Conservation (phyloP, 768 basidiomycete genomes). For the Suillus lakei region DNA sequence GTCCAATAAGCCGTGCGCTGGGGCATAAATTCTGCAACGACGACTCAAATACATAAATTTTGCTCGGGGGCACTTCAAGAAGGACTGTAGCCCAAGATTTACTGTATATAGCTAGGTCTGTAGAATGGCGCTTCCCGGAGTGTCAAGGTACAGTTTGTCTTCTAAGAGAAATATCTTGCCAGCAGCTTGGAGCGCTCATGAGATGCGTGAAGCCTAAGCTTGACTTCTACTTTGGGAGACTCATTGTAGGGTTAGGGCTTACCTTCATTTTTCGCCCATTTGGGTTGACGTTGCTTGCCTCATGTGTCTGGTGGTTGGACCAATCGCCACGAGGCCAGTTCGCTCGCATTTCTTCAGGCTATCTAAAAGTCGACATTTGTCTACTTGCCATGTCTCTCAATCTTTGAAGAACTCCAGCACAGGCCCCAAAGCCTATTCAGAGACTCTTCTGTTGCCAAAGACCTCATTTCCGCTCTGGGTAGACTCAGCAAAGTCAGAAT, state of each 20-base stretch:
- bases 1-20: too few relatives aligned
- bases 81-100: too few relatives aligned
- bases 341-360: background rate
- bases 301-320: slow-evolving; percentile 4
- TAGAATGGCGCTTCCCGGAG: too few relatives aligned
- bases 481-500: slow-evolving; percentile 66
- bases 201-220: too few relatives aligned
- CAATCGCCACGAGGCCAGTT: background rate
- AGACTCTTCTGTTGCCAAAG: slow-evolving; percentile 80
- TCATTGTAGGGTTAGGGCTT: slow-evolving; percentile 3
- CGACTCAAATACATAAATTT: too few relatives aligned
- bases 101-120: too few relatives aligned
- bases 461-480: slow-evolving; percentile 79
- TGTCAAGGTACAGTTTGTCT: too few relatives aligned
- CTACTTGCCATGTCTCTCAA: background rate
- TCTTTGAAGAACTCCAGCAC: background rate
- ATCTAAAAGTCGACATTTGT: background rate
- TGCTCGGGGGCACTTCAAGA: too few relatives aligned
- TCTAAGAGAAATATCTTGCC: too few relatives aligned
- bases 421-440: slow-evolving; percentile 47
- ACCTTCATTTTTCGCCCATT: background rate
- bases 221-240: background rate
- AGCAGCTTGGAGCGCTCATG: too few relatives aligned
- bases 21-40: too few relatives aligned
- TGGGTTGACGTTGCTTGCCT: background rate